Evolutionary conservation across 257 asterid species (phyloP), one percentile per base, ranked within the genome.

Genomic region (Plantago elongata): DNA sequence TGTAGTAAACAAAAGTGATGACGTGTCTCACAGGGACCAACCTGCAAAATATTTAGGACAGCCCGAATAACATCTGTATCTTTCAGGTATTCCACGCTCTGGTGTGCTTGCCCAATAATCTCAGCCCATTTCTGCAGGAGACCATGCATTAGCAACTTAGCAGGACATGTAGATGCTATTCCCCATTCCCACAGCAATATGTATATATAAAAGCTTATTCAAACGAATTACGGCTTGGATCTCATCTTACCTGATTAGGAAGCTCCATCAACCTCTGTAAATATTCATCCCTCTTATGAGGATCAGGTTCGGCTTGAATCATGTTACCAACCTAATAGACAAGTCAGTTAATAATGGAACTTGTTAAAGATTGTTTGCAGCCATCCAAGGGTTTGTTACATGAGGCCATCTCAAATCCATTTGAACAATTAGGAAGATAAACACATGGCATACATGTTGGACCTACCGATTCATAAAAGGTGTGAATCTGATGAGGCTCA

Each of bases 31-130:
- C 68, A 73, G 64, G 70, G 51, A 51, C 37, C 70, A 64, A 93
- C 99, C 99, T 93, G 99, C 76, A 93, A 77, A 65, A 93, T 93
- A 68, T 93, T 89, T 40, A 89, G 99, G 73, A 93, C 99, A 29
- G 92, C 94, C 74, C 89, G 81, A 48, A 89, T 82, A 65, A 89
- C 88, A 73, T 85, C 99, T 30, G 75, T 84, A 64, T 89, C 97
- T 82, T 87, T 93, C 88, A 93, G 77, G 79, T 72, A 81, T 70
- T 93, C 96, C 57, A 85, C 94, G 74, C 94, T 87, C 64, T 74
- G 92, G 15, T 87, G 95, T 34, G 99, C 99, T 68, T 89, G 95
- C 27, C 90, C 94, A 38, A 93, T 93, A 69, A 93, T 93, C 70
- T 93, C 97, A 46, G 76, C 84, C 97, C 99, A 93, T 87, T 72